These are phyloP conservation scores for Geotrichum carabidarum DNA, from an alignment of 1,139 yeast species.

Conservation along the genomic window DNA sequence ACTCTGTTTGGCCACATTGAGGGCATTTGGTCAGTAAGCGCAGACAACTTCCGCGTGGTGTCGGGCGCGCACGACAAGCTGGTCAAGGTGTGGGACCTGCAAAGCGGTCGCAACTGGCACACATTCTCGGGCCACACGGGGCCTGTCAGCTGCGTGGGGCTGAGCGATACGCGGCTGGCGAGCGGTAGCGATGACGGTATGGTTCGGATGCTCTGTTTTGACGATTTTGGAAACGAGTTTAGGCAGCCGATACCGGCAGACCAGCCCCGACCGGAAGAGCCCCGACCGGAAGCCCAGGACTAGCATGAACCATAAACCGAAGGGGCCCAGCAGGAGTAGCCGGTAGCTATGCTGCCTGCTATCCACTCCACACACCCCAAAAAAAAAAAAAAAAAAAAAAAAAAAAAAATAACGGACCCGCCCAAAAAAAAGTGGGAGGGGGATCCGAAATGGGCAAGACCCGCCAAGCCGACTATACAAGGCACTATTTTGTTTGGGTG, in stretches of 20 bases:
- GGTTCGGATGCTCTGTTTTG: slow-evolving; percentile 79
- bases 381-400: no score
- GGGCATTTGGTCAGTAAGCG: slow-evolving; percentile 95
- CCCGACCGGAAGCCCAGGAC: no score
- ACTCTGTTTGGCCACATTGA: slow-evolving; percentile 97
- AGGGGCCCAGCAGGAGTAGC: no score
- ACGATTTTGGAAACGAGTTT: slow-evolving; percentile 21
- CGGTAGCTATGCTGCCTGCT: no score
- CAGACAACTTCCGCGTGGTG: slow-evolving; percentile 88
- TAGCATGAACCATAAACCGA: no score
- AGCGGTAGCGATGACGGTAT: slow-evolving; percentile 86
- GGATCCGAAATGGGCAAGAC: no score
- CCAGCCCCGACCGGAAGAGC: no score
- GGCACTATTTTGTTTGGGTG: no score
- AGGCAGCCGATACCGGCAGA: neutral
- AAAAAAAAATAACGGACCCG: no score
- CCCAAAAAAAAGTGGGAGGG: no score
- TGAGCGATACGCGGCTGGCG: slow-evolving; percentile 84
- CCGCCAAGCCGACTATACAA: no score
- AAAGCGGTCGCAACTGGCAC: slow-evolving; percentile 87
- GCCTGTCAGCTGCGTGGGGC: slow-evolving; percentile 80
- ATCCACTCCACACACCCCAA: no score
- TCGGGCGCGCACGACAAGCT: slow-evolving; percentile 91
- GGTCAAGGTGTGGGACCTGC: slow-evolving; percentile 93
- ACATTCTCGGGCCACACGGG: slow-evolving; percentile 74